Conservation (phyloP, 2,329 filamentous ascomycete species). For the Anthostomella pinea region DNA sequence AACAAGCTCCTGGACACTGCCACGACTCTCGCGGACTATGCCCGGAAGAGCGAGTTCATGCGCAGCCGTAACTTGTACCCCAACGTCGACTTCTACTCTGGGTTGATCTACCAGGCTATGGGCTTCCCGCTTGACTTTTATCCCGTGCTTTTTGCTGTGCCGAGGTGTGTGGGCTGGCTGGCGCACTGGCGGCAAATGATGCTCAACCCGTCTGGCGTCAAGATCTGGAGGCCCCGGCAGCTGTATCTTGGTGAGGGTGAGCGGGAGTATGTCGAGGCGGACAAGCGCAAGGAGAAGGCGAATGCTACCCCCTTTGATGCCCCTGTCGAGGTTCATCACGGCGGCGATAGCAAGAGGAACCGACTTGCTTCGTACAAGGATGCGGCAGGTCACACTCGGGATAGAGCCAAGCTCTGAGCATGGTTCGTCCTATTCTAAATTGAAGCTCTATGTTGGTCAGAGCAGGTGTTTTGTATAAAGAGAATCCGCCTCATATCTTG, state of each 20-base stretch:
- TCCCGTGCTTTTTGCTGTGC: conserved; percentile 49
- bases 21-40: conserved; percentile 43
- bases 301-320: conserved; percentile 33
- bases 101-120: conserved; percentile 51
- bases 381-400: conserved; percentile 32
- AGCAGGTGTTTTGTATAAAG: no score
- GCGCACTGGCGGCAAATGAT: conserved; percentile 52
- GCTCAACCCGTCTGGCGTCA: conserved; percentile 43
- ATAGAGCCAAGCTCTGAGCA: conserved; percentile 27
- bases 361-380: conserved; percentile 39
- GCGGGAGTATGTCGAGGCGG: conserved; percentile 42
- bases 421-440: no score
- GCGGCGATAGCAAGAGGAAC: conserved; percentile 42
- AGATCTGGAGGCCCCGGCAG: conserved; percentile 50
- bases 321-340: conserved; percentile 37
- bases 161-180: conserved; percentile 49
- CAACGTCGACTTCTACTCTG: conserved; percentile 52
- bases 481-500: no score
- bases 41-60: conserved; percentile 46
- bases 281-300: conserved; percentile 32
- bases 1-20: conserved; percentile 51
- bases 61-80: conserved; percentile 47
- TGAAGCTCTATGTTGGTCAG: no score
- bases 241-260: conserved; percentile 45
- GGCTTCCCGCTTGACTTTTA: conserved; percentile 53